These are phyloP conservation scores for Cordyceps cicadae DNA, from an alignment of 2,329 filamentous ascomycete species.

Conservation along the genomic window DNA sequence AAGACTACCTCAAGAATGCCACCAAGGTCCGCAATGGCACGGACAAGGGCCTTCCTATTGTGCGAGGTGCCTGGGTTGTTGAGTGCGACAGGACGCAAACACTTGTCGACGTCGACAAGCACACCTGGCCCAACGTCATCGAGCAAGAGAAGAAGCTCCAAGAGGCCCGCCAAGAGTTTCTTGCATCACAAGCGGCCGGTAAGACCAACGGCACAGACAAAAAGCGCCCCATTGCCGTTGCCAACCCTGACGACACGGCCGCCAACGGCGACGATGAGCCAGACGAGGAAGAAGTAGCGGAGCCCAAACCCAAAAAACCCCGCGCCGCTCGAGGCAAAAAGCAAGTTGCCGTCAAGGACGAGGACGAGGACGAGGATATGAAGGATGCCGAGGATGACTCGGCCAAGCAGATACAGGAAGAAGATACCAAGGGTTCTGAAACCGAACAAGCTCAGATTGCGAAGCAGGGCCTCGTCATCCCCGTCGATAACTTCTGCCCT, in stretches of 20 bases:
- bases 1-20: slow-evolving; percentile 41
- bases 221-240: slow-evolving; percentile 20
- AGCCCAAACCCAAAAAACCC: slow-evolving; percentile 32
- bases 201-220: slow-evolving; percentile 16
- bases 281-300: slow-evolving; percentile 27
- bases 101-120: slow-evolving; percentile 19
- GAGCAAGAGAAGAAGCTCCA: slow-evolving; percentile 17
- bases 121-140: slow-evolving; percentile 20
- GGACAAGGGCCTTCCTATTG: slow-evolving; percentile 41
- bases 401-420: slow-evolving; percentile 26
- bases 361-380: slow-evolving; percentile 17
- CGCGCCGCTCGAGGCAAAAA: slow-evolving; percentile 21
- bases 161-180: slow-evolving; percentile 18
- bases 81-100: slow-evolving; percentile 36
- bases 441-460: slow-evolving; percentile 37
- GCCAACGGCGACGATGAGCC: slow-evolving; percentile 33
- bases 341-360: slow-evolving; percentile 16
- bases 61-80: slow-evolving; percentile 54
- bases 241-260: slow-evolving; percentile 18
- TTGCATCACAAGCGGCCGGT: slow-evolving; percentile 16
- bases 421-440: slow-evolving; percentile 18
- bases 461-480: slow-evolving; percentile 38
- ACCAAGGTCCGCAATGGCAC: slow-evolving; percentile 44
- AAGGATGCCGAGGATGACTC: slow-evolving; percentile 22
- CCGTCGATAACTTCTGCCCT: slow-evolving; percentile 40